Evolutionary conservation across 345 rosid species (phyloP).

Genomic region (Brassica cretica): DNA sequence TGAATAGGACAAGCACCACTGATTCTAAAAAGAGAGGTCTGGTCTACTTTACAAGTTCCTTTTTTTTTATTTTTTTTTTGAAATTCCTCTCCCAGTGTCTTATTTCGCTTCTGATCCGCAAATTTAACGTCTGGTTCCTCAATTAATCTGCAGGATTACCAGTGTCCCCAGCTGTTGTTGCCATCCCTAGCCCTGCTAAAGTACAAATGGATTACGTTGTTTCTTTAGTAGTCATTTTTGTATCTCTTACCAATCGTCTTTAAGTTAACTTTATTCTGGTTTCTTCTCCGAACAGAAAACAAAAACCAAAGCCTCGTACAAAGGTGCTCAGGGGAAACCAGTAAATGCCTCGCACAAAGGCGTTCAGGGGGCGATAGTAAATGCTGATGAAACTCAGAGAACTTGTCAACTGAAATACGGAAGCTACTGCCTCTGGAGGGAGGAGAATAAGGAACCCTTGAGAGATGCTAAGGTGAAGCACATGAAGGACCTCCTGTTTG

Average conservation of each 20-base stretch:
- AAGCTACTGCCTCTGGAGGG: conserved; percentile 94
- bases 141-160: conserved; percentile 37
- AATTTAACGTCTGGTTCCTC: background rate
- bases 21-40: conserved; percentile 32
- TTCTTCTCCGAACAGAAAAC: conserved; percentile 46
- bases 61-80: background rate
- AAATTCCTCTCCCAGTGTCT: background rate
- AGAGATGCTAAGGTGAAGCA: conserved; percentile 81
- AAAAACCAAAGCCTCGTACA: conserved; percentile 21
- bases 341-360: conserved; percentile 23
- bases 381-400: conserved; percentile 48
- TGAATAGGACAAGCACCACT: conserved; percentile 18
- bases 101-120: conserved; percentile 1
- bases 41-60: conserved; percentile 18
- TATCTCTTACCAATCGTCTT: background rate
- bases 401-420: conserved; percentile 79
- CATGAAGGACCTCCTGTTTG: conserved; percentile 88
- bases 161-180: conserved; percentile 26
- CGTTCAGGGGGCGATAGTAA: conserved; percentile 26
- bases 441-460: conserved; percentile 76
- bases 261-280: background rate
- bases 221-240: conserved; percentile 4
- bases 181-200: conserved; percentile 36
- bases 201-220: conserved; percentile 30
- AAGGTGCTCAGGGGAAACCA: conserved; percentile 25